Evolutionary conservation across 2,329 filamentous ascomycete species (phyloP), one percentile per base, ranked within the genome.

Genomic region (Reticulascus tulasneorum): DNA sequence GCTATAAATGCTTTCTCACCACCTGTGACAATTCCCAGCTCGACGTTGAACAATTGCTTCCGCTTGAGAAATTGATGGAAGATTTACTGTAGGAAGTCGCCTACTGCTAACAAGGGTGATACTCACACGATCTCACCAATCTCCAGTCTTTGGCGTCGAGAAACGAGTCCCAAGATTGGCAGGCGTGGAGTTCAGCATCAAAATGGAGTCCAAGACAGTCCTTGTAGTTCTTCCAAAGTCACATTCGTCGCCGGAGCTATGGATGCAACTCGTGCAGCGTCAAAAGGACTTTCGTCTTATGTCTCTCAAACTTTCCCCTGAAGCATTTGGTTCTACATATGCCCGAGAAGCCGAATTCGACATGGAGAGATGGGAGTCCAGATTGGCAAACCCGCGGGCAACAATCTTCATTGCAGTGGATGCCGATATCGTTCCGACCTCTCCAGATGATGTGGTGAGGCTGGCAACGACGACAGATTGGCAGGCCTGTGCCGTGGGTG

Each of bases 251-350:
- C 23, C 28, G 9, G 12, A 20, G 4, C 18, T 22, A 24, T 35
- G 21, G 12, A 15, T 23, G 12, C 9, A 21, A 4, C 31, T 38
- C 4, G 11, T 25, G 5, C 6, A 21, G 8, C 27, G 21, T n/a
- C 42, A 42, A 38, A 44, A 42, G 22, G 17, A 21, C 13, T 33
- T 42, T 25, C 41, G 38, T 20, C 41, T 44, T 7, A 8, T 26
- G 7, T 35, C 41, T 8, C 31, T 44, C 17, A 27, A 13, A 17
- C 38, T 35, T 9, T 42, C 38, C 2, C 41, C 41, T 2, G 28
- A 30, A 9, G 29, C 13, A 15, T 44, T 42, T 25, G 38, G 38
- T 4, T 38, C 41, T 4, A 38, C 38, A 3, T 25, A 38, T 20
- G 38, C 41, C 11, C 31, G 35, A n/a, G 41, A 44, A 16, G 34